Conservation (phyloP, 495 filamentous ascomycete genomes). For the Penicillium arizonense region DNA sequence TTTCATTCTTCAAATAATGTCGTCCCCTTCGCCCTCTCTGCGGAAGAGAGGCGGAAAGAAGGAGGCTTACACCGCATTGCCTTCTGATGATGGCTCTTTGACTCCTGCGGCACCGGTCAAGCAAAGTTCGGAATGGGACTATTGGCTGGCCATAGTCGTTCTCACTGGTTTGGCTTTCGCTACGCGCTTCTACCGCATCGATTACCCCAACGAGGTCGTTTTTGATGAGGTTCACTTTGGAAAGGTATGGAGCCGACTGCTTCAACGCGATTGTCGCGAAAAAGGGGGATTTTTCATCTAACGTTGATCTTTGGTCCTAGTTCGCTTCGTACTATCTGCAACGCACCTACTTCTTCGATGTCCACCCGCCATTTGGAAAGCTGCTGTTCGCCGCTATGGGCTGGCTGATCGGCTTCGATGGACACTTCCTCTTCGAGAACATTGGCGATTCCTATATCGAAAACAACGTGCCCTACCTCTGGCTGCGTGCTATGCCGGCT, state of each 20-base stretch:
- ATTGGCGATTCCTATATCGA: conserved; percentile 98
- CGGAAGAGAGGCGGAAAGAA: conserved; percentile 53
- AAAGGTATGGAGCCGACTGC: conserved; percentile 64
- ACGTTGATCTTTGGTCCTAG: conserved; percentile 41
- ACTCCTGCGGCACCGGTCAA: conserved; percentile 23
- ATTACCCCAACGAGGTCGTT: conserved; percentile 91
- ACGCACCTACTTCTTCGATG: conserved; percentile 99
- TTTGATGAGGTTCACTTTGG: conserved; percentile 99
- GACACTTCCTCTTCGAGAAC: conserved; percentile 97
- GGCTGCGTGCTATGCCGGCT: conserved; percentile 91
- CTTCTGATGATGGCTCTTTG: conserved; percentile 28
- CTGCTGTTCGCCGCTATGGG: conserved; percentile 79
- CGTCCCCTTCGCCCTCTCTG: conserved; percentile 43
- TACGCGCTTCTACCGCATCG: conserved; percentile 93
- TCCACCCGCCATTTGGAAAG: conserved; percentile 92
- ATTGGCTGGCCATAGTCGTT: conserved; percentile 74
- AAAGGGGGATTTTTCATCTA: conserved; percentile 11
- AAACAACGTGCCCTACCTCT: conserved; percentile 96
- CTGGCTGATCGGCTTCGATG: conserved; percentile 94
- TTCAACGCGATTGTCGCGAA: not conserved
- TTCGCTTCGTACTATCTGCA: conserved; percentile 97
- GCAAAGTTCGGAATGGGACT: conserved; percentile 68
- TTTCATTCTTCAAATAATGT: conserved; percentile 33
- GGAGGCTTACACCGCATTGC: conserved; percentile 31
- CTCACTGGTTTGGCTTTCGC: conserved; percentile 83